phyloP scores from a whole-genome alignment of 2,329 filamentous ascomycete species.

The Colletotrichum falcatum region DNA sequence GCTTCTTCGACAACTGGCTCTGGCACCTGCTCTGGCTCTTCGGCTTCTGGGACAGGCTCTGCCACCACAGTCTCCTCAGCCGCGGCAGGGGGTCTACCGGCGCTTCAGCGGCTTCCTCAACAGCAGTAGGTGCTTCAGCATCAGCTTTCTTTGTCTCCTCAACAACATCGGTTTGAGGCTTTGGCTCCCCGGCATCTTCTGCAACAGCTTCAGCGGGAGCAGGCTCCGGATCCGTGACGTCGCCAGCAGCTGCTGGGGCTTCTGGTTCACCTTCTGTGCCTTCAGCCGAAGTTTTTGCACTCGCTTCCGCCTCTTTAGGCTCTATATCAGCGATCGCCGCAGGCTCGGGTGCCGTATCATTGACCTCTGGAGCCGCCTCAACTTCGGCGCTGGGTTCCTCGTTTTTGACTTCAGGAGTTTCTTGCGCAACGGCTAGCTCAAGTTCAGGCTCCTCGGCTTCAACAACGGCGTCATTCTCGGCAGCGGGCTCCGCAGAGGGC shows the following conservation, averaged over 20 bases:
- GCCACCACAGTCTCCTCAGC: background rate
- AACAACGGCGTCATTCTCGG: background rate
- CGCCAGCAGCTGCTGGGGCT: background rate
- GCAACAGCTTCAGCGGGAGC: background rate
- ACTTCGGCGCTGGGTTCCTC: background rate
- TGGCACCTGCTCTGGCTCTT: background rate
- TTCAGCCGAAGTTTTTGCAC: background rate
- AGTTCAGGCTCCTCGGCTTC: constrained; percentile 7
- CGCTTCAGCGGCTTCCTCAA: background rate
- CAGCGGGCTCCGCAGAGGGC: background rate
- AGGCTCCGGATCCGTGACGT: background rate
- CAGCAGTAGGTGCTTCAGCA: background rate
- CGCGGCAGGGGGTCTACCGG: constrained; percentile 6
- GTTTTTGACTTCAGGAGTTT: background rate
- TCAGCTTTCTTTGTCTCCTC: constrained; percentile 9
- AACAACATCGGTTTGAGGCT: background rate
- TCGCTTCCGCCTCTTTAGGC: background rate
- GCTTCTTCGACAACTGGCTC: constrained; percentile 12
- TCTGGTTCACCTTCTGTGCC: constrained; percentile 9
- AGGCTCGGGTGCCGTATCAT: background rate
- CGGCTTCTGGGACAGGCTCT: constrained; percentile 17
- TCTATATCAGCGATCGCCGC: background rate
- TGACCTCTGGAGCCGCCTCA: background rate
- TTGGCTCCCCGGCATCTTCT: constrained; percentile 1
- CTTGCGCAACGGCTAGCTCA: background rate